Evolutionary conservation across 1,284 basidiomycete genomes (phyloP), one percentile per base, ranked within the genome.

Genomic region (Puccinia sorghi): DNA sequence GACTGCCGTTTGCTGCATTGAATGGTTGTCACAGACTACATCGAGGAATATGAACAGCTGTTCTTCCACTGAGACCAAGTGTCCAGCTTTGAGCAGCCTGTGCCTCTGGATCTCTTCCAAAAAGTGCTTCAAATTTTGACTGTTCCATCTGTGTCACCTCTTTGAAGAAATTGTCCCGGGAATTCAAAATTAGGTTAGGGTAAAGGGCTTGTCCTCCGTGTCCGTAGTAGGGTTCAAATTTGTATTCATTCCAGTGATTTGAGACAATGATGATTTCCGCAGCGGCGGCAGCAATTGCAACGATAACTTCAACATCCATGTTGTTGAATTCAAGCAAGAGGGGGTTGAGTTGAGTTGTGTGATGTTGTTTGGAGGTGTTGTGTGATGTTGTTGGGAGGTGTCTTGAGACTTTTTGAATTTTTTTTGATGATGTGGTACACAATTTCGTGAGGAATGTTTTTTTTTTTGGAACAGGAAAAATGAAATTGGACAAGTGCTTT

Each of bases 31-130:
- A 11, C 37, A 46, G 4, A 64, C 41, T 6, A 64, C 32, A 64
- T 64, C 61, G 37, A 64, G 43, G 17, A 64, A 64, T 3, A 64
- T 64, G n/a, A 64, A 25, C 6, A 64, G 3, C n/a, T 64, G 61
- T 41, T 64, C 61, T 17, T 64, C 39, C 6, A 64, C 13, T 1
- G 61, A n/a, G 3, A 64, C 61, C 4, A 39, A 64, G 4, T 22
- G 37, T 15, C 61, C 61, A 12, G 39, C 61, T n/a, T 41, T 17
- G 5, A 64, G 41, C 5, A 64, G 61, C 2, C 32, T 17, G n/a
- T n/a, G 7, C 3, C 3, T n/a, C 2, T 64, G 4, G 6, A 64
- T 41, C 41, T 64, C 6, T n/a, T n/a, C n/a, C 13, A 37, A 5
- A 11, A 64, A 64, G 61, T 3, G 12, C 17, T 7, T 41, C 12